Percentiles rank a stretch among this genome's conserved stretches.
Conservation (phyloP, 2,329 filamentous ascomycete genomes). For the Exophiala calicioides region DNA sequence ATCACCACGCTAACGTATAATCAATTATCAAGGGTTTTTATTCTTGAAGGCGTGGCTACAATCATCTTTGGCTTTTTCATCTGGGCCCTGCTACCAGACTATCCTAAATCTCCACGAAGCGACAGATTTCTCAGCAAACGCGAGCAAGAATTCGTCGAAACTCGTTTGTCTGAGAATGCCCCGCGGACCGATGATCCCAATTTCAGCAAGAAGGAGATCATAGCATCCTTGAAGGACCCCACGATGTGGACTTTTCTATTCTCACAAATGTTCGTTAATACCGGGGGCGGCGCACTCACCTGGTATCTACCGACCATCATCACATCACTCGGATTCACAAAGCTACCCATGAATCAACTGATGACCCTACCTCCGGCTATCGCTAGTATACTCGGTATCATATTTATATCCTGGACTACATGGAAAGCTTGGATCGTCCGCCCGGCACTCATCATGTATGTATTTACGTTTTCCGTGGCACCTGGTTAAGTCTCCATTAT, state of each 20-base stretch:
- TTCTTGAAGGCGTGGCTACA: constrained; percentile 48
- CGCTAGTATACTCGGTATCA: constrained; percentile 42
- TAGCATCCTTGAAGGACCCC: constrained; percentile 42
- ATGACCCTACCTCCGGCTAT: constrained; percentile 51
- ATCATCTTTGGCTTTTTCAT: constrained; percentile 44
- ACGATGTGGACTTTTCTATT: constrained; percentile 49
- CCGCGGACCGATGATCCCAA: constrained; percentile 44
- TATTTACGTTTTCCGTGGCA: constrained; percentile 49
- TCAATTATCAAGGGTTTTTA: constrained; percentile 38
- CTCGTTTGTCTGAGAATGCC: constrained; percentile 46
- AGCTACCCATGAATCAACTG: constrained; percentile 47
- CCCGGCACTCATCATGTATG: constrained; percentile 44
- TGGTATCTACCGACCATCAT: constrained; percentile 49
- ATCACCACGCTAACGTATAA: too few relatives aligned
- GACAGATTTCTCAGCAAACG: constrained; percentile 50
- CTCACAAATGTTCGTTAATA: constrained; percentile 51
- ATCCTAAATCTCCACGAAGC: constrained; percentile 44
- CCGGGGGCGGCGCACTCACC: constrained; percentile 47
- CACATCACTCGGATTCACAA: constrained; percentile 44
- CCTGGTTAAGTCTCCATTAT: too few relatives aligned
- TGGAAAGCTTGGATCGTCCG: constrained; percentile 44
- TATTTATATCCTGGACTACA: constrained; percentile 45
- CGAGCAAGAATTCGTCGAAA: constrained; percentile 53
- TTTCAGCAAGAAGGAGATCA: constrained; percentile 44
- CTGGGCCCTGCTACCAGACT: constrained; percentile 47